Percentiles rank a stretch among this genome's conserved stretches.
Conservation (phyloP, 2,329 filamentous ascomycete species). For the Aspergillus terreus region DNA sequence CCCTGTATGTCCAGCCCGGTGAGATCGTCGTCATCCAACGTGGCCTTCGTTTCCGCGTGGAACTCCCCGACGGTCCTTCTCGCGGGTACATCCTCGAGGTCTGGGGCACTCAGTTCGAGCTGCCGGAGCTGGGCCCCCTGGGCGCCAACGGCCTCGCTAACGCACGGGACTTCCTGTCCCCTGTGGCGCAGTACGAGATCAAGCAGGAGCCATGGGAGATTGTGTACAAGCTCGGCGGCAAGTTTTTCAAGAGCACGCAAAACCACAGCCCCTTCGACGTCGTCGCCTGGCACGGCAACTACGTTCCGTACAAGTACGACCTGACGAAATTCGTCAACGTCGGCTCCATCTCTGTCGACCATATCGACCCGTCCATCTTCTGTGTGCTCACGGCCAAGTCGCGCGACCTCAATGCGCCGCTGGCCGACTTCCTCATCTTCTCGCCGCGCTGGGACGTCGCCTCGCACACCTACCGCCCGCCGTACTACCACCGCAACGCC, state of each 20-base stretch:
- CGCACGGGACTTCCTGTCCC: constrained; percentile 61
- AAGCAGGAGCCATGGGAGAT: constrained; percentile 56
- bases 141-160: constrained; percentile 66
- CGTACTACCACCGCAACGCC: constrained; percentile 42
- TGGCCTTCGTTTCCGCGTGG: constrained; percentile 62
- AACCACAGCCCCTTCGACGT: constrained; percentile 67
- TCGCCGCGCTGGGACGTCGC: constrained; percentile 39
- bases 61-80: constrained; percentile 56
- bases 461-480: constrained; percentile 40
- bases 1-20: constrained; percentile 62
- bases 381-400: constrained; percentile 40
- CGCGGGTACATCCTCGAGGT: constrained; percentile 66
- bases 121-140: constrained; percentile 64
- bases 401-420: constrained; percentile 28
- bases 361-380: constrained; percentile 41
- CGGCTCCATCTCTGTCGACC: constrained; percentile 37
- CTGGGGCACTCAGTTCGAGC: constrained; percentile 61
- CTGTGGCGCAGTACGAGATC: constrained; percentile 56
- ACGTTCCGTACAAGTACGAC: constrained; percentile 46
- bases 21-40: constrained; percentile 65
- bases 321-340: constrained; percentile 40
- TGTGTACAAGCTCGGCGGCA: constrained; percentile 59
- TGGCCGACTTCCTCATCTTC: constrained; percentile 39
- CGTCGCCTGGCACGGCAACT: constrained; percentile 69
- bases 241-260: constrained; percentile 59